These are phyloP conservation scores for Scheffersomyces spartinae DNA, from an alignment of 805 yeast species.

Conservation along the genomic window DNA sequence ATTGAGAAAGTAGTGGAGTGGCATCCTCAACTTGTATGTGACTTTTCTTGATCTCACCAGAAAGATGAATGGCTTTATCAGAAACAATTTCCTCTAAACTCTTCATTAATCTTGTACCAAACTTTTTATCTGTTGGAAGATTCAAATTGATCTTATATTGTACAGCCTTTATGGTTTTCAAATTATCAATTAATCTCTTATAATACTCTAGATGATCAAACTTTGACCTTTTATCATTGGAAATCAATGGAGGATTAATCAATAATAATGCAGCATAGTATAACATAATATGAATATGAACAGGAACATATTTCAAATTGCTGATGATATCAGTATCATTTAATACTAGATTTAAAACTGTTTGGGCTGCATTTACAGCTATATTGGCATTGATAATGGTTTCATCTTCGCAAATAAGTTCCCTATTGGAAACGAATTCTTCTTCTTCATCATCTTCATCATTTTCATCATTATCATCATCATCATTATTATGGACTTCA, in stretches of 20 bases:
- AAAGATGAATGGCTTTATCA: conserved; percentile 16
- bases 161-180: conserved; percentile 32
- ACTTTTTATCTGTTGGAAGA: conserved; percentile 40
- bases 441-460: conserved; percentile 13
- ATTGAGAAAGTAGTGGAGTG: too few species aligned
- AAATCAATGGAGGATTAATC: conserved; percentile 33
- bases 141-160: conserved; percentile 31
- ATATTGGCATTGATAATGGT: conserved; percentile 30
- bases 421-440: conserved; percentile 22
- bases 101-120: conserved; percentile 32
- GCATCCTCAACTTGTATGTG: too few species aligned
- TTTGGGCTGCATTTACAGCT: conserved; percentile 52
- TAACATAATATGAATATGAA: conserved; percentile 63
- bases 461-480: conserved; percentile 1
- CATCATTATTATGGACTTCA: conserved; percentile 2
- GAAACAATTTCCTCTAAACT: conserved; percentile 20
- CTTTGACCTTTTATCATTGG: conserved; percentile 12
- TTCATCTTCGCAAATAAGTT: conserved; percentile 20
- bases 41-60: too few species aligned
- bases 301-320: conserved; percentile 52
- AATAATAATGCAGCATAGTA: conserved; percentile 54
- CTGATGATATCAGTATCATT: conserved; percentile 47
- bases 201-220: conserved; percentile 13
- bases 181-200: conserved; percentile 19
- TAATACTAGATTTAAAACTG: conserved; percentile 46